phyloP scores from a whole-genome alignment of 352 stramenopile species.

The Phytophthora megakarya region DNA sequence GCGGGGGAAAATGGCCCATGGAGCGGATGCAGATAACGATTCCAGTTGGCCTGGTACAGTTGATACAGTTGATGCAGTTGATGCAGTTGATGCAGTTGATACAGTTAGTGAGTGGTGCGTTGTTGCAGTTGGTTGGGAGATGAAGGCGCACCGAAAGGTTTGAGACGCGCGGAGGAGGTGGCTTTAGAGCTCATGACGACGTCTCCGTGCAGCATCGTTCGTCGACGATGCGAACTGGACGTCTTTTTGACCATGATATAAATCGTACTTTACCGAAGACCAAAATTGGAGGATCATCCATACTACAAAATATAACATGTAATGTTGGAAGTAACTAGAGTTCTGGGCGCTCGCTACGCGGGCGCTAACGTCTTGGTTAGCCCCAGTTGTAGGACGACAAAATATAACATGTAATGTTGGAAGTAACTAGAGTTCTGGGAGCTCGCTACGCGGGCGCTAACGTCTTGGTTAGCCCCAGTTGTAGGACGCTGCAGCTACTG shows the following conservation, averaged over 20 bases:
- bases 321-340: too few species aligned
- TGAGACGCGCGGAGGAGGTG: slow-evolving; percentile 18
- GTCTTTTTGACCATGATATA: slow-evolving; percentile 17
- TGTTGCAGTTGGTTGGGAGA: neutral
- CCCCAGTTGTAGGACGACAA: too few species aligned
- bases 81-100: neutral
- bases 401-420: too few species aligned
- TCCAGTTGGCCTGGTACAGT: slow-evolving; percentile 48
- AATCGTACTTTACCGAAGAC: slow-evolving; percentile 2
- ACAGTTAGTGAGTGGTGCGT: neutral
- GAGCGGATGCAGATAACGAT: slow-evolving; percentile 55
- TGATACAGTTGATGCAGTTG: neutral
- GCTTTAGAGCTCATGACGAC: slow-evolving; percentile 21
- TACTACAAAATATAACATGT: too few species aligned
- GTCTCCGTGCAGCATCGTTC: neutral
- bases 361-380: too few species aligned
- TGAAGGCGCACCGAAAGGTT: slow-evolving; percentile 32
- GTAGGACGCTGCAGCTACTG: too few species aligned
- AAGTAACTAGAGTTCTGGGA: too few species aligned
- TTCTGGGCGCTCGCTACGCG: too few species aligned
- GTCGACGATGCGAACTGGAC: slow-evolving; percentile 20
- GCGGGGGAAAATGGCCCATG: slow-evolving; percentile 81
- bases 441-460: too few species aligned
- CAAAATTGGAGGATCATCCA: too few species aligned
- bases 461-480: too few species aligned